Evolutionary conservation across 208 protist species (phyloP).

Genomic region (Angomonas ambiguus): DNA sequence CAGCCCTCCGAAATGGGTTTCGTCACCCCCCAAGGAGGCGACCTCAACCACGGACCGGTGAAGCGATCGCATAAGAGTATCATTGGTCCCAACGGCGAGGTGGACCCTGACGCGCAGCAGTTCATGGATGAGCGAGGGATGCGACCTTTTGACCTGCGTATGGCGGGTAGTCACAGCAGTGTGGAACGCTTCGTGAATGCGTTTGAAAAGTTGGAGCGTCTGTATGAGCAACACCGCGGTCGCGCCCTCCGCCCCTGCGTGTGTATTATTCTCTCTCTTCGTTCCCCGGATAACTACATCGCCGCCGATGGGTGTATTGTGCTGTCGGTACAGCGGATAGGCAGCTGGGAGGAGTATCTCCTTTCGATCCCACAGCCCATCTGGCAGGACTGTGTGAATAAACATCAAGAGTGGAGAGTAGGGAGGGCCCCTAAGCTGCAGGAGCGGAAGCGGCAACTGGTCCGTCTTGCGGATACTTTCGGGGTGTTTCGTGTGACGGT

Average conservation of each 20-base stretch:
- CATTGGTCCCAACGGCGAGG: slow-evolving; percentile 73
- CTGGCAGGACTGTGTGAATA: slow-evolving; percentile 65
- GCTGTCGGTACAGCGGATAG: slow-evolving; percentile 54
- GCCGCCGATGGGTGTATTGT: slow-evolving; percentile 73
- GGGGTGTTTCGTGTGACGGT: slow-evolving; percentile 52
- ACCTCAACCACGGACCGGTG: not conserved
- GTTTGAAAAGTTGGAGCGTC: slow-evolving; percentile 70
- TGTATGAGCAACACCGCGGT: slow-evolving; percentile 79
- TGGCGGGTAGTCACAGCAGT: slow-evolving; percentile 65
- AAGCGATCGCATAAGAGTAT: slow-evolving; percentile 14
- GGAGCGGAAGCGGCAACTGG: slow-evolving; percentile 52
- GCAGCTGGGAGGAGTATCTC: slow-evolving; percentile 74
- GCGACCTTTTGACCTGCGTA: slow-evolving; percentile 76
- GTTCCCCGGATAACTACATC: slow-evolving; percentile 52
- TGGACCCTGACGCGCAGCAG: slow-evolving; percentile 64
- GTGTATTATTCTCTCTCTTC: slow-evolving; percentile 63
- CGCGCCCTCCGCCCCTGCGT: slow-evolving; percentile 57
- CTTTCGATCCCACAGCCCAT: slow-evolving; percentile 58
- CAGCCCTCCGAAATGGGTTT: slow-evolving; percentile 16
- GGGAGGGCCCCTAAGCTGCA: slow-evolving; percentile 59
- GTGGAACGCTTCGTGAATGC: slow-evolving; percentile 74
- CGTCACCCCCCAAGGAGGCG: slow-evolving; percentile 18
- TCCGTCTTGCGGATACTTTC: slow-evolving; percentile 66
- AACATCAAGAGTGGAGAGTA: slow-evolving; percentile 71
- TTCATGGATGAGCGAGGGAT: slow-evolving; percentile 72